Evolutionary conservation across 352 stramenopile species (phyloP), one percentile per base, ranked within the genome.

Genomic region (Pythium vanterpoolii): DNA sequence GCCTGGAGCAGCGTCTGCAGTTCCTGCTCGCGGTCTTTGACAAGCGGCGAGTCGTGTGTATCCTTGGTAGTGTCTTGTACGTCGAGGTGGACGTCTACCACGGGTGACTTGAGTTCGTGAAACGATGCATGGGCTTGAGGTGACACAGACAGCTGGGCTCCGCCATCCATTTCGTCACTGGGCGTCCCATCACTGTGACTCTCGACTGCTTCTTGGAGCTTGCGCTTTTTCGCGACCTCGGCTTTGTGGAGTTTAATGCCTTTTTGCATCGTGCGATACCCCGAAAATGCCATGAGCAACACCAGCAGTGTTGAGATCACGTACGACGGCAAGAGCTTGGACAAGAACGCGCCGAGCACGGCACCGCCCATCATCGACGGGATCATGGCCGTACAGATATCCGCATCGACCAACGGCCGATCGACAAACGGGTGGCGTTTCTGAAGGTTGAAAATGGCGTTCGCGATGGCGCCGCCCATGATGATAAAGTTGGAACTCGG

Each of bases 401-500:
- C 74, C 5, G 76, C 62, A 40, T 89, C 74, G 21, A 89, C 75
- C 19, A 89, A 60, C 23, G 76, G 76, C 0, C 76, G 74, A 44
- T 86, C 64, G 5, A 68, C 73, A 13, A 53, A 70, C 43, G 78
- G 74, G 46, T 88, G 76, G 33, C 76, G 74, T 62, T 86, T 85
- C 52, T 69, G 76, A 54, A 85, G 34, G 54, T 88, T 86, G 62
- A 85, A 84, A 40, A 71, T 74, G 5, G 78, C 74, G 45, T 86
- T 88, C 27, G 78, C 78, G 36, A 85, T 66, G 18, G 76, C 76
- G 24, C 76, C 78, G 50, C 76, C 78, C 33, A 88, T 72, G 62
- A 85, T 86, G 68, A 80, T 73, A 36, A 86, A 66, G 64, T 85
- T 86, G 38, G 72, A 77, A 36, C 77, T 73, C 11, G 78, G 76